Conservation (phyloP, 2,329 filamentous ascomycete genomes). For the Exophiala alcalophila region DNA sequence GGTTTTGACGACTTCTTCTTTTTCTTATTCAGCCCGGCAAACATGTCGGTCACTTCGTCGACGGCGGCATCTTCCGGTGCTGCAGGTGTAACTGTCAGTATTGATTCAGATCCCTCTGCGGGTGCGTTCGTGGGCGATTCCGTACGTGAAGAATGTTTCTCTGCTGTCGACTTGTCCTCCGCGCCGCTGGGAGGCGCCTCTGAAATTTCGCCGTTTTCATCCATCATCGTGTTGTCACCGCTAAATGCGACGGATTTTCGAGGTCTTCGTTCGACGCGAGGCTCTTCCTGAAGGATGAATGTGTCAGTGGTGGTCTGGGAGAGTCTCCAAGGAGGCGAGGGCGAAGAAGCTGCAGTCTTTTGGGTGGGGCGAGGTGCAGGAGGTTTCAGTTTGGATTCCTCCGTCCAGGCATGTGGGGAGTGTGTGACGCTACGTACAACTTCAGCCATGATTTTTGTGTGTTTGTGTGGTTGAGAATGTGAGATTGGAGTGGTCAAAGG, state of each 20-base stretch:
- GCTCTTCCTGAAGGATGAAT: conserved; percentile 24
- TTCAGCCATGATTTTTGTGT: conserved; percentile 29
- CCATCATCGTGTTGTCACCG: conserved; percentile 81
- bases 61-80: conserved; percentile 53
- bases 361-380: conserved; percentile 23
- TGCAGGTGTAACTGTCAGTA: conserved; percentile 29
- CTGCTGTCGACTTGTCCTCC: conserved; percentile 75
- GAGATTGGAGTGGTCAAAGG: not conserved
- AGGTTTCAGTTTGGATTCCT: conserved; percentile 23
- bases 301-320: conserved; percentile 10
- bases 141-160: conserved; percentile 59
- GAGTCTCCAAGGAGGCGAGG: too few relatives aligned
- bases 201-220: conserved; percentile 82
- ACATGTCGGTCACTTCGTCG: conserved; percentile 65
- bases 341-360: conserved; percentile 11
- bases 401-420: conserved; percentile 20
- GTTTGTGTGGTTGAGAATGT: not conserved
- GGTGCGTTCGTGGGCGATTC: conserved; percentile 11
- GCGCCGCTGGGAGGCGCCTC: conserved; percentile 59
- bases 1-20: conserved; percentile 58
- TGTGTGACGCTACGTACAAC: conserved; percentile 29
- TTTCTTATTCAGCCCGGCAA: conserved; percentile 71
- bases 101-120: conserved; percentile 25
- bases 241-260: conserved; percentile 95
- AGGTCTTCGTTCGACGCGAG: conserved; percentile 60